These are phyloP conservation scores for Yueomyces sinensis DNA, from an alignment of 805 yeast genomes.

Conservation along the genomic window DNA sequence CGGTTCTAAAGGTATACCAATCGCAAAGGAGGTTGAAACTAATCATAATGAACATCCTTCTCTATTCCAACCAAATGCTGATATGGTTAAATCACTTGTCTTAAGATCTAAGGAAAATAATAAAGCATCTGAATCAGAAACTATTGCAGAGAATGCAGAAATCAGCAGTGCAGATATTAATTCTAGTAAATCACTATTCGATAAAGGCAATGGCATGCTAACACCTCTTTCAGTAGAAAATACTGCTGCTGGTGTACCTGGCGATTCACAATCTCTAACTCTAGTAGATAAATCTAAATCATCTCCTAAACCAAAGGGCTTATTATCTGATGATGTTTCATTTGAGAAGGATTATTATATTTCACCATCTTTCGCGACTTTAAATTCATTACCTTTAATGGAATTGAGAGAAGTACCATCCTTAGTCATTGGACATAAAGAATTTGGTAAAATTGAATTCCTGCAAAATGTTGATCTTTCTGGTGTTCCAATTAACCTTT, in stretches of 20 bases:
- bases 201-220: background rate
- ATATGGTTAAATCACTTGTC: conserved; percentile 15
- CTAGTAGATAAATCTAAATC: background rate
- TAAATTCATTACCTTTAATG: conserved; percentile 43
- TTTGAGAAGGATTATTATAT: conserved; percentile 68
- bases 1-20: background rate
- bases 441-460: conserved; percentile 63
- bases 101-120: background rate
- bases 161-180: background rate
- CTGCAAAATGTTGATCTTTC: conserved; percentile 73
- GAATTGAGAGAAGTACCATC: conserved; percentile 49
- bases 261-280: background rate
- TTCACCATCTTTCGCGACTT: conserved; percentile 54
- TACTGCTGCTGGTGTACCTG: background rate
- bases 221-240: background rate
- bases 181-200: background rate
- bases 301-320: conserved; percentile 7
- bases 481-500: conserved; percentile 42
- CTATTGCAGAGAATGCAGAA: background rate
- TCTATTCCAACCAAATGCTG: conserved; percentile 21
- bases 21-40: background rate
- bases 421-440: conserved; percentile 63
- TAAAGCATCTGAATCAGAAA: background rate
- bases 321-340: conserved; percentile 28
- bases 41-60: background rate